Base-by-base conservation (phyloP, 139 green algal species). In the Nannochloris sp. region DNA sequence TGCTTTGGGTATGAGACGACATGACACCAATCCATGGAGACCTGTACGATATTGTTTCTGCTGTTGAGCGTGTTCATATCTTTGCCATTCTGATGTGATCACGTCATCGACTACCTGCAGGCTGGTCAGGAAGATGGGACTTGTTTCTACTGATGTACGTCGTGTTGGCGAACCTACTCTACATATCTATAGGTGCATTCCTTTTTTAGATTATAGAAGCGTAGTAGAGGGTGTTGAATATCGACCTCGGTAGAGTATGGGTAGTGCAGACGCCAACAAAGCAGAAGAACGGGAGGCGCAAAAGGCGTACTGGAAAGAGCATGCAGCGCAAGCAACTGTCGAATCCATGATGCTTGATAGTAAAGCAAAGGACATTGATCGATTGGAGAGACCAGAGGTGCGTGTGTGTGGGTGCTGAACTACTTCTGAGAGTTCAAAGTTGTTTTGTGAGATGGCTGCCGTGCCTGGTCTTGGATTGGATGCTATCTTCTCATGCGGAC, bases 291-390 rank as follows among this genome's bases (percentile, higher is more conserved):
- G 87, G 2, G 20, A 61, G 4, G 70, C 44, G 12, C 82, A 92
- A 65, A 77, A 72, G 59, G 56, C 29, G 5, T 95, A 92, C 56
- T 95, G 87, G 87, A 61, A 68, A 40, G 75, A 93, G 57, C 84
- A 95, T 73, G 82, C 69, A 13, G 23, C 61, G 20, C 55, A 80
- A 16, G 75, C 78, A 2, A 89, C 86, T 9, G 79, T 95, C 12
- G 83, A 95, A 61, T 78, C 80, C 0, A 95, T 95, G 88, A 95
- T 95, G 88, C 73, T 95, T 45, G 88, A 95, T 76, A 84, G 66
- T 50, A 69, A 84, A 49, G 88, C 88, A 11, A 40, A 59, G 3
- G 64, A 74, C 17, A 89, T 95, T 33, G 88, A 95, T 62, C 66
- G 74, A 37, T 48, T 84, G 16, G 88, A 95, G 59, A 66, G 88